Conservation (phyloP, 805 yeast species). For the Saccharomycopsis vini region DNA sequence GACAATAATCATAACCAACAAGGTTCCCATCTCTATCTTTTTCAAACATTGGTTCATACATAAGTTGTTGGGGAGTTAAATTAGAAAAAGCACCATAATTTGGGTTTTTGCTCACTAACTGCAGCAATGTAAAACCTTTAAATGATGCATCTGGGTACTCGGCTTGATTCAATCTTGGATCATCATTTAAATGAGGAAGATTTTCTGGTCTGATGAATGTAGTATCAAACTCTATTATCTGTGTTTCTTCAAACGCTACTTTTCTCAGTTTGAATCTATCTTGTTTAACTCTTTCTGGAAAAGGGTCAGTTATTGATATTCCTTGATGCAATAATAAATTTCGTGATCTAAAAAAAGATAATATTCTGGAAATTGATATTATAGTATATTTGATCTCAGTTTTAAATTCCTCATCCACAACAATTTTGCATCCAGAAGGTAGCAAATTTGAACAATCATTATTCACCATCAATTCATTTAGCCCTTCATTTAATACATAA, state of each 20-base stretch:
- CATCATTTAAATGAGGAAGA: slow-evolving; percentile 6
- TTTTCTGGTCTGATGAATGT: slow-evolving; percentile 9
- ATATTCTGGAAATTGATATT: slow-evolving; percentile 6
- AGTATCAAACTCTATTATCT: slow-evolving; percentile 6
- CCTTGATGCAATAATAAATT: slow-evolving; percentile 12
- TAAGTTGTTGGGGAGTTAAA: background rate
- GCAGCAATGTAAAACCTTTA: background rate
- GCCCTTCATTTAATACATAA: slow-evolving; percentile 3
- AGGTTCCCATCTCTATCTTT: slow-evolving; percentile 9
- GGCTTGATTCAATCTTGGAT: background rate
- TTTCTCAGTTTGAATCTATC: slow-evolving; percentile 5
- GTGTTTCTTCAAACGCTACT: slow-evolving; percentile 6
- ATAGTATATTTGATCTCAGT: slow-evolving; percentile 4
- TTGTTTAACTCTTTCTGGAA: background rate
- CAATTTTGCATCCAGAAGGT: background rate
- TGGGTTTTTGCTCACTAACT: background rate
- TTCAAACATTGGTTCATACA: background rate
- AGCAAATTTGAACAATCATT: background rate
- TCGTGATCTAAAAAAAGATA: slow-evolving; percentile 11
- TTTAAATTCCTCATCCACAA: background rate
- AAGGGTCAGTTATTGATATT: slow-evolving; percentile 5
- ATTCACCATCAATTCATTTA: background rate
- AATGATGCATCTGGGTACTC: background rate
- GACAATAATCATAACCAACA: slow-evolving; percentile 8
- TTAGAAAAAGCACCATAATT: background rate